Percentiles rank a stretch among this genome's conserved stretches.
Conservation (phyloP, 371 early-diverging fungal genomes). For the Apophysomyces elegans region DNA sequence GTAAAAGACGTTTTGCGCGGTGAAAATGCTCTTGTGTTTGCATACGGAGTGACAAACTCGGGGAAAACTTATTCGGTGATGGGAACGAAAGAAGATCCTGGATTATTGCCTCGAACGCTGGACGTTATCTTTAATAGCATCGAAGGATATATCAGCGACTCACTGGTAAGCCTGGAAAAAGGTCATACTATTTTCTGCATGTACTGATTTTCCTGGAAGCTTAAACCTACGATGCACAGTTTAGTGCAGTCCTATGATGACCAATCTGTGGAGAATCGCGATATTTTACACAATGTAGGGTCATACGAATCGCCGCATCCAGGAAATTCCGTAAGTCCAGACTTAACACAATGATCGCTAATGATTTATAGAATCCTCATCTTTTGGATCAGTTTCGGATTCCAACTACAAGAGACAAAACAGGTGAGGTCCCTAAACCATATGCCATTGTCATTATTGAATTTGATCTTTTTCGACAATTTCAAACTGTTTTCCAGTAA, state of each 20-base stretch:
- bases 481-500: conserved; percentile 19
- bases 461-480: too few relatives aligned
- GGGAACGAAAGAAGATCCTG: conserved; percentile 57
- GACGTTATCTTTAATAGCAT: conserved; percentile 62
- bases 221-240: conserved; percentile 56
- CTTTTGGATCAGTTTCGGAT: conserved; percentile 21
- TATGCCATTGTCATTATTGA: background rate
- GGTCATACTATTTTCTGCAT: background rate
- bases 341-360: background rate
- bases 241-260: conserved; percentile 37
- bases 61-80: conserved; percentile 83
- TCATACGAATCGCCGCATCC: conserved; percentile 17
- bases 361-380: conserved; percentile 22
- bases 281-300: conserved; percentile 25
- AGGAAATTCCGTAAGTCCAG: conserved; percentile 21
- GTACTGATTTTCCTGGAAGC: conserved; percentile 17
- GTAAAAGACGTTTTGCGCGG: conserved; percentile 58
- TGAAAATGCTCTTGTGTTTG: conserved; percentile 69
- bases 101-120: conserved; percentile 67
- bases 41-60: conserved; percentile 82
- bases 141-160: conserved; percentile 31
- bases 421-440: conserved; percentile 14
- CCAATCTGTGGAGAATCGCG: conserved; percentile 37
- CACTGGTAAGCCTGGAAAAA: conserved; percentile 26
- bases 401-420: conserved; percentile 19